These are phyloP conservation scores for Apiotrichum gracile DNA, from an alignment of 1,284 basidiomycete genomes.

Conservation along the genomic window DNA sequence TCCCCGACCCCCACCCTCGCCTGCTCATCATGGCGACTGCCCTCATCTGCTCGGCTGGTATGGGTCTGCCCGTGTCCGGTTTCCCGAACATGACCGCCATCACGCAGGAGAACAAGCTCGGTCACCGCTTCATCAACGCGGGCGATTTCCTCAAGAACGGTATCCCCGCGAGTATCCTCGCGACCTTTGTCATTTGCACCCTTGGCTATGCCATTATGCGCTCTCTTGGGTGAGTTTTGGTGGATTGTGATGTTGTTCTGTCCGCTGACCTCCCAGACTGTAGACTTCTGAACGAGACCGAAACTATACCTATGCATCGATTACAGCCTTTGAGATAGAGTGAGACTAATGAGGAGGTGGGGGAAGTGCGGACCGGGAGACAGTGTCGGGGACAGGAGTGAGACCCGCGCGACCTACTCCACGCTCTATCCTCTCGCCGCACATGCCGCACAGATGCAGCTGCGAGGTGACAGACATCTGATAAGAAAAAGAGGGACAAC, in stretches of 20 bases:
- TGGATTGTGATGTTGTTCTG: too few relatives aligned
- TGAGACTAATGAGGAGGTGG: neutral
- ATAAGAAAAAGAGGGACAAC: neutral
- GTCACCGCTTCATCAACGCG: constrained; percentile 76
- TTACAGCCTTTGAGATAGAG: neutral
- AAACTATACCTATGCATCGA: neutral
- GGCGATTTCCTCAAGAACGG: constrained; percentile 90
- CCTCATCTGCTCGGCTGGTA: constrained; percentile 87
- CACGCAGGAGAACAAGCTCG: constrained; percentile 91
- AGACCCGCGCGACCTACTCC: too few relatives aligned
- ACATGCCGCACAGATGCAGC: too few relatives aligned
- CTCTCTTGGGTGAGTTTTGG: constrained; percentile 2
- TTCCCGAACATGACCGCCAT: constrained; percentile 96
- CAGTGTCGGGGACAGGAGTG: too few relatives aligned
- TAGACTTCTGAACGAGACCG: neutral
- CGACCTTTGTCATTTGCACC: constrained; percentile 73
- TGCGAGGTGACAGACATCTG: too few relatives aligned
- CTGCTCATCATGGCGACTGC: constrained; percentile 84
- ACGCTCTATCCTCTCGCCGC: too few relatives aligned
- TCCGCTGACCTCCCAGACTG: neutral
- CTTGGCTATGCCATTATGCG: constrained; percentile 64
- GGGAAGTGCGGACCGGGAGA: too few relatives aligned
- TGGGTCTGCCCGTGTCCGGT: constrained; percentile 97
- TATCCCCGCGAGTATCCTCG: constrained; percentile 81
- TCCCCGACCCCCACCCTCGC: constrained; percentile 64